Percentiles rank a stretch among this genome's conserved stretches.
Conservation (phyloP, 345 rosid species). For the Euphorbia pulcherrima region DNA sequence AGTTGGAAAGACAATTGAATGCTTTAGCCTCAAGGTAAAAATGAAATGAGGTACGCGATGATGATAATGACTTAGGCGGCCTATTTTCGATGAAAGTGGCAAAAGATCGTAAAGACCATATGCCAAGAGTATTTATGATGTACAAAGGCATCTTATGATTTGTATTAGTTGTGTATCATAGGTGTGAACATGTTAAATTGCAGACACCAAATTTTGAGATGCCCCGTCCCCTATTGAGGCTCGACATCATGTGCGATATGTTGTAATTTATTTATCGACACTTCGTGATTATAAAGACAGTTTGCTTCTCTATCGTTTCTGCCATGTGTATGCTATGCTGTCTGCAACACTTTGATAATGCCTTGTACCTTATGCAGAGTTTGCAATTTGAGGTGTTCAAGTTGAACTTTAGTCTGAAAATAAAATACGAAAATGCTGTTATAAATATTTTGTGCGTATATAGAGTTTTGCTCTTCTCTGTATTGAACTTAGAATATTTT, state of each 20-base stretch:
- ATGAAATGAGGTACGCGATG: conserved; percentile 19
- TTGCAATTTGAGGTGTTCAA: not conserved
- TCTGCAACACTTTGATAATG: not conserved
- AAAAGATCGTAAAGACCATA: not conserved
- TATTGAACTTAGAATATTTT: too few relatives aligned
- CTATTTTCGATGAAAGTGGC: conserved; percentile 3
- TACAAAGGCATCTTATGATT: conserved; percentile 15
- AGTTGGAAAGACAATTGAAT: conserved; percentile 70
- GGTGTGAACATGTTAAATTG: conserved; percentile 22
- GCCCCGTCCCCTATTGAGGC: conserved; percentile 32
- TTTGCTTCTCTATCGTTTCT: not conserved
- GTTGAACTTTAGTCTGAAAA: too few relatives aligned
- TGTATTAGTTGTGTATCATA: conserved; percentile 39
- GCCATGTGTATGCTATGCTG: not conserved
- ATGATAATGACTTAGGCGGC: conserved; percentile 7
- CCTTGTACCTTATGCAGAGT: not conserved
- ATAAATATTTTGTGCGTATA: too few relatives aligned
- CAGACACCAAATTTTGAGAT: conserved; percentile 47
- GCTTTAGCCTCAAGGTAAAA: conserved; percentile 36
- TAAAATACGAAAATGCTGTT: too few relatives aligned
- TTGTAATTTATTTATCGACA: conserved; percentile 40
- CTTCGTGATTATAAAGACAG: conserved; percentile 23
- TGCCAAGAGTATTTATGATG: conserved; percentile 12
- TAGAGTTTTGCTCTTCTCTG: too few relatives aligned
- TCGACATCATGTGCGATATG: conserved; percentile 23